Conservation (phyloP, 257 asterid species). For the Osmanthus fragrans region DNA sequence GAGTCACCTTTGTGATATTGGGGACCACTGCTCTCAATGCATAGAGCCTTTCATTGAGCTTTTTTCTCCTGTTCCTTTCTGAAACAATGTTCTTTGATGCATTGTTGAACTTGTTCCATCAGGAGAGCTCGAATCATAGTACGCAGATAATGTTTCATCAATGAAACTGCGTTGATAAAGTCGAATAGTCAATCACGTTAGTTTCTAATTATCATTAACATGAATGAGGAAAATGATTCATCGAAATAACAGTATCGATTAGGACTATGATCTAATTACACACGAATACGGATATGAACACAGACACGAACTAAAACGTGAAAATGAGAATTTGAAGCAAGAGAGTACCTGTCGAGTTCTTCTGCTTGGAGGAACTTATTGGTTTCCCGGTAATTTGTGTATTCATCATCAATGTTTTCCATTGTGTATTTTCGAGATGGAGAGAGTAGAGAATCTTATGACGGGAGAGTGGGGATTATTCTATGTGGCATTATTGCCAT, state of each 20-base stretch:
- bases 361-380: constrained; percentile 53
- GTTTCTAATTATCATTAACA: background rate
- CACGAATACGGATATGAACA: background rate
- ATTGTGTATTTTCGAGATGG: constrained; percentile 16
- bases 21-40: constrained; percentile 87
- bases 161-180: constrained; percentile 34
- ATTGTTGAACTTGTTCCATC: constrained; percentile 53
- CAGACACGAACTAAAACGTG: no score
- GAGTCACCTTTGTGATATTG: constrained; percentile 64
- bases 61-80: constrained; percentile 76
- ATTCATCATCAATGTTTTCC: constrained; percentile 53
- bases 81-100: constrained; percentile 73
- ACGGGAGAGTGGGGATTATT: background rate
- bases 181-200: background rate
- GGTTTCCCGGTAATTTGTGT: constrained; percentile 54
- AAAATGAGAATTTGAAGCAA: background rate
- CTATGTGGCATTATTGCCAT: background rate
- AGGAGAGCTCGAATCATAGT: constrained; percentile 76
- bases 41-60: constrained; percentile 69
- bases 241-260: no score
- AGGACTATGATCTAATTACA: background rate
- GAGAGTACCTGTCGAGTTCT: constrained; percentile 50
- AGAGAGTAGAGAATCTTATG: constrained; percentile 13
- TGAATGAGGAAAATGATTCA: no score
- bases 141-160: constrained; percentile 52